Conservation (phyloP, 768 basidiomycete species). For the Multifurca ochricompacta region DNA sequence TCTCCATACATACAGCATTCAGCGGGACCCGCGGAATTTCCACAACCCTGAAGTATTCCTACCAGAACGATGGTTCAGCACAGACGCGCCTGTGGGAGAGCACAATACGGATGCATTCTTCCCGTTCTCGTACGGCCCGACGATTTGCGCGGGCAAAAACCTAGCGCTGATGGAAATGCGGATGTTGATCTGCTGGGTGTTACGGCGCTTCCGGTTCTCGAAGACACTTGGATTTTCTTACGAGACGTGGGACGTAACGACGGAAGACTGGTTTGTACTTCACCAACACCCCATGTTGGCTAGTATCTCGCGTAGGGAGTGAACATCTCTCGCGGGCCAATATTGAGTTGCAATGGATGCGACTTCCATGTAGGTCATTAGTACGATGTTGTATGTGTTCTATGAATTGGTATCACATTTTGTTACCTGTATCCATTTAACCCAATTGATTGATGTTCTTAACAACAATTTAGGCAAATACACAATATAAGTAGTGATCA, state of each 20-base stretch:
- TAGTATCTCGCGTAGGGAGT: not conserved
- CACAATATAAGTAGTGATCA: too few species aligned
- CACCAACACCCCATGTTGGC: constrained; percentile 5
- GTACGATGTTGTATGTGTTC: too few species aligned
- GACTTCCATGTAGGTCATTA: too few species aligned
- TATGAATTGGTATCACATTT: too few species aligned
- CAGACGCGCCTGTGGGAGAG: constrained; percentile 5
- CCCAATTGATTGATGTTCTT: too few species aligned
- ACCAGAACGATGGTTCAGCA: constrained; percentile 14
- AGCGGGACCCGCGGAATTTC: constrained; percentile 16
- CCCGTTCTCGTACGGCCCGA: constrained; percentile 37
- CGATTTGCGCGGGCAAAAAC: constrained; percentile 37
- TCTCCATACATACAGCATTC: constrained; percentile 18
- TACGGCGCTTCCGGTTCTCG: constrained; percentile 31
- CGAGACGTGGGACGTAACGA: constrained; percentile 7
- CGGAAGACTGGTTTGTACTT: constrained; percentile 13
- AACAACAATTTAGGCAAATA: too few species aligned
- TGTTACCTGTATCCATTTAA: too few species aligned
- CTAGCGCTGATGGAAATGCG: constrained; percentile 37
- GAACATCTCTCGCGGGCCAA: too few species aligned
- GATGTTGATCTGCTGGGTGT: constrained; percentile 31
- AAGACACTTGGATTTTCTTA: not conserved
- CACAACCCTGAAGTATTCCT: constrained; percentile 13
- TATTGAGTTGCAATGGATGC: too few species aligned
- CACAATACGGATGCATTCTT: constrained; percentile 32